Evolutionary conservation across 306 rosid species (phyloP), one percentile per base, ranked within the genome.

Genomic region (Betula pendula): DNA sequence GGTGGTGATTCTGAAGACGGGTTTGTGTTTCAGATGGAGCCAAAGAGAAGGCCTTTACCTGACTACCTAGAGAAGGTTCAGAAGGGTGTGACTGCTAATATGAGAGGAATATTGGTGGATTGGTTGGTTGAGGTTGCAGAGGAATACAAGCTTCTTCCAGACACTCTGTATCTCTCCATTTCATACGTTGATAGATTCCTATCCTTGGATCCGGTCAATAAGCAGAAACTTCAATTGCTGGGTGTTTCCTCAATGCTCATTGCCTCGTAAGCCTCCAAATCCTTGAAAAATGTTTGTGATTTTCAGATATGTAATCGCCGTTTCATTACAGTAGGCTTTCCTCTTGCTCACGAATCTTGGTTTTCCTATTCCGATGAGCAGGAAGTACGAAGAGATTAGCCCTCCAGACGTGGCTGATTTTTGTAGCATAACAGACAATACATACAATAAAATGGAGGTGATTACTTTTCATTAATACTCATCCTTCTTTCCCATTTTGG

Each of bases 111-210:
- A 35, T 63, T 95, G 70, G 93, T 95, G 15, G 97, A 95, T 82
- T 95, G 99, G 99, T 82, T 95, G 76, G 94, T 95, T 16, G 96
- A 92, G 55, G 97, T 95, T 77, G 92, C 99, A 0, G 99, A 95
- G 72, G 97, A 95, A 40, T 90, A 90, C 68, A 88, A 88, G 62
- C 97, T 95, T 42, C 85, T 86, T 56, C 79, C 99, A 0, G 99
- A 95, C 25, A 87, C 99, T 42, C 83, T 92, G 22, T 91, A 78
- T 79, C 89, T 92, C 48, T 75, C 84, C 3, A 81, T 92, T 53
- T 71, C 88, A 0, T 95, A 88, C 47, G 75, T 95, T 0, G 97
- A 95, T 77, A 84, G 88, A 71, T 95, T 60, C 80, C 71, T 95
- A 4, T 95, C 99, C 4, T 48, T 76, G 82, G 81, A 79, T 55